Percentiles rank a stretch among this genome's conserved stretches.
Conservation (phyloP, 2,329 filamentous ascomycete genomes). For the Phaeosphaeriaceae sp. region DNA sequence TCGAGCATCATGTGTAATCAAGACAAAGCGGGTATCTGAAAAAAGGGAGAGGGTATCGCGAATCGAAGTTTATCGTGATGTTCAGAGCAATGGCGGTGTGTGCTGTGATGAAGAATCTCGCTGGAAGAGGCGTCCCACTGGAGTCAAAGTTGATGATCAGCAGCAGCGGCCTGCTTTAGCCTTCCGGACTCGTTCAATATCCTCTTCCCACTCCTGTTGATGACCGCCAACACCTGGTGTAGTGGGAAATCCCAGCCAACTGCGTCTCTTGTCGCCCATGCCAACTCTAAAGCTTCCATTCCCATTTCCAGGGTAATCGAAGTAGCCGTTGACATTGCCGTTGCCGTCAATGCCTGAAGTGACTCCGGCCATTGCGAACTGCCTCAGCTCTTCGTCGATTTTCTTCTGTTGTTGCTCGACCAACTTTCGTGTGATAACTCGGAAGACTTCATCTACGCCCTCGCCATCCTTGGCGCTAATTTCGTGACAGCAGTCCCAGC, state of each 20-base stretch:
- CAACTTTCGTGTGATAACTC: constrained; percentile 84
- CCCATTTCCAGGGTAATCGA: constrained; percentile 56
- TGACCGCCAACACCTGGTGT: constrained; percentile 44
- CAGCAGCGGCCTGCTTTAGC: constrained; percentile 46
- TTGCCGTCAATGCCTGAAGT: constrained; percentile 51
- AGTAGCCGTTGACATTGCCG: constrained; percentile 52
- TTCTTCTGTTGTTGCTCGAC: constrained; percentile 72
- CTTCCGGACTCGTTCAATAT: constrained; percentile 38
- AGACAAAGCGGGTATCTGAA: constrained; percentile 11
- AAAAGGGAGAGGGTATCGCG: constrained; percentile 22
- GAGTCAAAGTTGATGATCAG: constrained; percentile 15
- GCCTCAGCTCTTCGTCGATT: constrained; percentile 57
- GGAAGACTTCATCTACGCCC: constrained; percentile 95
- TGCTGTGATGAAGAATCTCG: background rate
- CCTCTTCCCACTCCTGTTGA: constrained; percentile 43
- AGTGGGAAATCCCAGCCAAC: constrained; percentile 69
- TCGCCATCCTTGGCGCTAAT: constrained; percentile 93
- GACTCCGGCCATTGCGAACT: constrained; percentile 51
- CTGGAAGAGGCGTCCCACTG: background rate
- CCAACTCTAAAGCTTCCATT: constrained; percentile 67
- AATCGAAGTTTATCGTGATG: constrained; percentile 12
- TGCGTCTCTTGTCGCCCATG: constrained; percentile 66
- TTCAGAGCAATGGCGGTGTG: background rate
- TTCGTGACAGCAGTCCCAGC: constrained; percentile 97
- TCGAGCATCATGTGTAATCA: background rate